phyloP scores from a whole-genome alignment of 805 yeast species.

The Sungouiozyma ichnusensis region DNA sequence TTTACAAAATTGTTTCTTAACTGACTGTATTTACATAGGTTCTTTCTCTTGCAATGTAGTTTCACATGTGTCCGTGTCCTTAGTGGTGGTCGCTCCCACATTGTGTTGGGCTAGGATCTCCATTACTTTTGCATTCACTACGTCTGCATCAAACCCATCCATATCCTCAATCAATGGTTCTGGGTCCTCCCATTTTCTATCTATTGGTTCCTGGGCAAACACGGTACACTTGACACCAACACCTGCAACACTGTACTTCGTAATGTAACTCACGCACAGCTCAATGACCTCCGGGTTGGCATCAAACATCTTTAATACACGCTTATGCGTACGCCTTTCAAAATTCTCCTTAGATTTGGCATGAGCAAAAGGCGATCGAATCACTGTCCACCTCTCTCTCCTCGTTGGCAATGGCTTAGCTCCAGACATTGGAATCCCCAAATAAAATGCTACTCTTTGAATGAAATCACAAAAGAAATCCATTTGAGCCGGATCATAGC shows the following conservation, averaged over 20 bases:
- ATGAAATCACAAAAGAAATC: conserved; percentile 79
- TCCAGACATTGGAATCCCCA: conserved; percentile 78
- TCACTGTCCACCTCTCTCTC: conserved; percentile 87
- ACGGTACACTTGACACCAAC: conserved; percentile 75
- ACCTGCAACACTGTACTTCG: conserved; percentile 68
- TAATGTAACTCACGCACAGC: conserved; percentile 64
- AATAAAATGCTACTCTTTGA: conserved; percentile 77
- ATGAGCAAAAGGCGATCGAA: conserved; percentile 84
- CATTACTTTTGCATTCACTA: conserved; percentile 42
- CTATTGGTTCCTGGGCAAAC: conserved; percentile 36
- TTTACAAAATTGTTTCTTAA: no score
- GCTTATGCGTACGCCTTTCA: conserved; percentile 74
- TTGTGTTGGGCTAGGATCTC: conserved; percentile 62
- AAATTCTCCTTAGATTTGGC: conserved; percentile 93
- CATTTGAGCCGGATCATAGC: conserved; percentile 59
- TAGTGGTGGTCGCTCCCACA: conserved; percentile 43
- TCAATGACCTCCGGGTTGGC: conserved; percentile 79
- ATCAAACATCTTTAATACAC: conserved; percentile 69
- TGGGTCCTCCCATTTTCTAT: not conserved
- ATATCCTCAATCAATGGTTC: not conserved
- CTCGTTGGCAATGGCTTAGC: conserved; percentile 59
- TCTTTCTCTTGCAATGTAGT: no score
- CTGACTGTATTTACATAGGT: not conserved
- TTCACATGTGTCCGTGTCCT: no score
- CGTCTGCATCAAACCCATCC: conserved; percentile 11